Percentiles rank a stretch among this genome's conserved stretches.
phyloP scores from a whole-genome alignment of 352 stramenopile species.

The Globisporangium paroecandrum region DNA sequence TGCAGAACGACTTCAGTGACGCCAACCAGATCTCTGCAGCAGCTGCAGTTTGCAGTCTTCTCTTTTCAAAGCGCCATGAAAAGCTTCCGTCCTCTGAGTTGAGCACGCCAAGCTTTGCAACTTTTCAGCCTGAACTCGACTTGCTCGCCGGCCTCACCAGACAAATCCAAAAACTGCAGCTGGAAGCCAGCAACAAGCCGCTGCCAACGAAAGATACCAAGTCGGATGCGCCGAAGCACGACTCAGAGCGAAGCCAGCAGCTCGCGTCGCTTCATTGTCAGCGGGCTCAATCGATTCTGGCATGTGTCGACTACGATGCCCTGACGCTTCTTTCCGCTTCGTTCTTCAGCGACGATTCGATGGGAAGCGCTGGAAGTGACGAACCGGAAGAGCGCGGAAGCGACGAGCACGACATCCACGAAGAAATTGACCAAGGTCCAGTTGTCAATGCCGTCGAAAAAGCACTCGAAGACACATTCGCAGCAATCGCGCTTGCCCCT shows the following conservation, averaged over 20 bases:
- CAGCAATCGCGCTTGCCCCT: conserved; percentile 20
- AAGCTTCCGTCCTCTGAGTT: background rate
- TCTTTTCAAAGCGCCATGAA: background rate
- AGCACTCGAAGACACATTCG: conserved; percentile 35
- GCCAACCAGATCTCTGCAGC: conserved; percentile 9
- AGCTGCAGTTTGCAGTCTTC: conserved; percentile 1
- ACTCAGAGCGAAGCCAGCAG: conserved; percentile 11
- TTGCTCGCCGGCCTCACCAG: conserved; percentile 8
- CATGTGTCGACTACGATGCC: conserved; percentile 40
- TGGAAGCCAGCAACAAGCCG: background rate
- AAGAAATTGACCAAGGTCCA: conserved; percentile 4
- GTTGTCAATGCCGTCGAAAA: conserved; percentile 33
- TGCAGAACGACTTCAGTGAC: conserved; percentile 1
- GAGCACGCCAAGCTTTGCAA: background rate
- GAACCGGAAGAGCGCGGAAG: conserved; percentile 11
- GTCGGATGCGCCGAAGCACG: background rate
- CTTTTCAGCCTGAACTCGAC: conserved; percentile 6
- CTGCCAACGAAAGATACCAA: background rate
- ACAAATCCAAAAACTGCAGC: conserved; percentile 11
- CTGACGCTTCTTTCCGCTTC: conserved; percentile 19
- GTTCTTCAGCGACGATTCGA: conserved; percentile 1
- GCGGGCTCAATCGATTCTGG: conserved; percentile 32
- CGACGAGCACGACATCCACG: background rate
- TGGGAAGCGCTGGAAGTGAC: conserved; percentile 19
- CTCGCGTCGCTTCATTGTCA: conserved; percentile 32